Base-by-base conservation (phyloP, 768 basidiomycete genomes). In the Asterophora parasitica region DNA sequence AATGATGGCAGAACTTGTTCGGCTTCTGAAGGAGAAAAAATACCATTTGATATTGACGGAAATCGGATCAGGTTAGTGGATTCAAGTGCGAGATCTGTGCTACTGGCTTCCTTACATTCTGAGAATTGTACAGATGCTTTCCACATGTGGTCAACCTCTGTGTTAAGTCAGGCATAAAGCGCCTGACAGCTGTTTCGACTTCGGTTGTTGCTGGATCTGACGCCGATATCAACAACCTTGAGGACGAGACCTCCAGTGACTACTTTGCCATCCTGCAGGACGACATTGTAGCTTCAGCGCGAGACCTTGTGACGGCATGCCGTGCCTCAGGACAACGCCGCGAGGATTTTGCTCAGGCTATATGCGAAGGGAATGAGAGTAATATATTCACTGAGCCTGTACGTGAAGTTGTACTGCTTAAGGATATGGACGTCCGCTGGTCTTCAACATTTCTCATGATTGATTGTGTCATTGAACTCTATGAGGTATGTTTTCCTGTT, bases 391-490 rank as follows among this genome's bases (percentile, higher is more conserved):
- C 8, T 44, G 64, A 5, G 34, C 65, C 9, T 44, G 50, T n/a
- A 1, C 50, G 44, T 1, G 42, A 48, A 10, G 52, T 63, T 6
- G 30, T 52, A 9, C 44, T 66, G 4, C 36, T 68, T 7, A 47
- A 50, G 11, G 65, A 67, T 44, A 54, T 66, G 0, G 62, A 66
- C 12, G 56, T 53, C 3, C 51, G 62, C 3, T 65, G 62, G 66
- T 67, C 67, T 5, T 64, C 67, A n/a, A 65, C 53, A 2, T 66
- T 58, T 31, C 36, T 61, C 1, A 69, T 69, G 66, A 60, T 65
- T 46, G 61, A 63, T 28, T 51, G 59, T 2, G 44, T 59, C n/a
- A 39, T 66, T 0, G 51, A 60, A 20, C 53, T 60, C 4, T 60
- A 58, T 20, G 55, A 50, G 17, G 60, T 61, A 42, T 7, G 54